These are phyloP conservation scores for Puya raimondii DNA, from an alignment of 176 grass and related monocot species.

Conservation along the genomic window DNA sequence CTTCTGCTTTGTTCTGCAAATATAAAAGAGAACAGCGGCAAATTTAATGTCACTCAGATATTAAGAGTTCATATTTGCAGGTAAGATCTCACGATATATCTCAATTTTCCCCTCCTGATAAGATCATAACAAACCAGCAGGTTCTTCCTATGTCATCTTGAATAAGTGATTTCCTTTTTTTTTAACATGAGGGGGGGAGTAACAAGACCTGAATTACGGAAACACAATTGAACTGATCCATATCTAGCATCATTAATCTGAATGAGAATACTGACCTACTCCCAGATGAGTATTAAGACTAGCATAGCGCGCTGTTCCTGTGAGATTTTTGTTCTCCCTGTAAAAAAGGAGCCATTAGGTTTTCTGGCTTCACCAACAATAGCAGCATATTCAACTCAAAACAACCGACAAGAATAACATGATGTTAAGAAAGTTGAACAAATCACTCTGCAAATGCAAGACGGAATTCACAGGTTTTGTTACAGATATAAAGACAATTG, in stretches of 20 bases:
- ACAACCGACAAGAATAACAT: conserved; percentile 2
- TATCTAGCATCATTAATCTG: neutral
- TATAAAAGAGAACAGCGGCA: conserved; percentile 10
- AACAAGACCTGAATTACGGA: neutral
- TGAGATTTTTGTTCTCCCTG: conserved; percentile 95
- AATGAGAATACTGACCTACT: conserved; percentile 54
- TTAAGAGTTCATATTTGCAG: neutral
- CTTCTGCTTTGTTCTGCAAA: conserved; percentile 95
- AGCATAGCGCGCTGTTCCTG: conserved; percentile 87
- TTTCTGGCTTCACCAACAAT: neutral
- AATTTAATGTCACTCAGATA: neutral
- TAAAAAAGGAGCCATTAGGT: conserved; percentile 11
- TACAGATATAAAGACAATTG: no score
- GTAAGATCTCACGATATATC: neutral
- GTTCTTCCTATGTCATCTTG: no score
- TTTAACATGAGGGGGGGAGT: no score
- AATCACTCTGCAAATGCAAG: no score
- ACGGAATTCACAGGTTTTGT: no score
- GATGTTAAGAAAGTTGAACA: no score
- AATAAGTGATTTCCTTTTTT: no score
- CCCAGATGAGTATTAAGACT: conserved; percentile 99
- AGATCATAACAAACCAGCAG: no score
- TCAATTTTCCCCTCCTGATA: neutral
- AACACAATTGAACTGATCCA: neutral
- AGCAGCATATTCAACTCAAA: neutral